phyloP scores from a whole-genome alignment of 2,329 filamentous ascomycete species.

The Elsinoe australis region DNA sequence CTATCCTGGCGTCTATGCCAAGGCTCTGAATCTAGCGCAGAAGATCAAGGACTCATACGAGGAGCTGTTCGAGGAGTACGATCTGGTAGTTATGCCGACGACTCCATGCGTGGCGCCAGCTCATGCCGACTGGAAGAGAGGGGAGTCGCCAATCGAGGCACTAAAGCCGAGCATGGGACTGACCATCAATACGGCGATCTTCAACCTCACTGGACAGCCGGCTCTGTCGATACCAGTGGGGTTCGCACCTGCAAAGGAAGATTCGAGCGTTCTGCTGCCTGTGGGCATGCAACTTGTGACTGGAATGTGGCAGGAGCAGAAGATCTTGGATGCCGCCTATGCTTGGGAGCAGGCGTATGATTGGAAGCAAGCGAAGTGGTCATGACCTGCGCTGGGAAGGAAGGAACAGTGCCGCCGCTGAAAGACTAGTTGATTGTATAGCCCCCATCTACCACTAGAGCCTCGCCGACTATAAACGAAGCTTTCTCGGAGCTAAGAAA shows the following conservation, averaged over 20 bases:
- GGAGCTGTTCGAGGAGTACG: conserved; percentile 34
- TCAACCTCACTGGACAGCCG: conserved; percentile 52
- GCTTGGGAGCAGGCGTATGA: conserved; percentile 43
- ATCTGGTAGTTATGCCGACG: conserved; percentile 44
- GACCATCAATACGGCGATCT: conserved; percentile 50
- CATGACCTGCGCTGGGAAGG: too few relatives aligned
- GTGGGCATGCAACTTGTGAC: conserved; percentile 52
- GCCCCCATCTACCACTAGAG: conserved; percentile 41
- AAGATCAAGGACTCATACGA: conserved; percentile 44
- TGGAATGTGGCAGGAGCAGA: conserved; percentile 45
- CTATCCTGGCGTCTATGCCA: conserved; percentile 43
- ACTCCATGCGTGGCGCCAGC: conserved; percentile 32
- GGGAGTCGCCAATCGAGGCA: conserved; percentile 39
- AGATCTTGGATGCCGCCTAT: conserved; percentile 38
- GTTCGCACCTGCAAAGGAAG: conserved; percentile 30
- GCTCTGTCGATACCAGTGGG: conserved; percentile 48
- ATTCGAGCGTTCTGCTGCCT: conserved; percentile 37
- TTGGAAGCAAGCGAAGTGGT: too few relatives aligned
- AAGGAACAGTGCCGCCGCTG: too few relatives aligned
- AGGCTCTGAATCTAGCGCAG: conserved; percentile 43
- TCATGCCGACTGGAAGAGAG: neutral
- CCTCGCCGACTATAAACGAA: conserved; percentile 40
- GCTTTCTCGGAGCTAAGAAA: conserved; percentile 42
- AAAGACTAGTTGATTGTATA: conserved; percentile 38
- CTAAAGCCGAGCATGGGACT: conserved; percentile 48